Evolutionary conservation across 2,329 filamentous ascomycete genomes (phyloP), one percentile per base, ranked within the genome.

Genomic region (Calonectria montana): DNA sequence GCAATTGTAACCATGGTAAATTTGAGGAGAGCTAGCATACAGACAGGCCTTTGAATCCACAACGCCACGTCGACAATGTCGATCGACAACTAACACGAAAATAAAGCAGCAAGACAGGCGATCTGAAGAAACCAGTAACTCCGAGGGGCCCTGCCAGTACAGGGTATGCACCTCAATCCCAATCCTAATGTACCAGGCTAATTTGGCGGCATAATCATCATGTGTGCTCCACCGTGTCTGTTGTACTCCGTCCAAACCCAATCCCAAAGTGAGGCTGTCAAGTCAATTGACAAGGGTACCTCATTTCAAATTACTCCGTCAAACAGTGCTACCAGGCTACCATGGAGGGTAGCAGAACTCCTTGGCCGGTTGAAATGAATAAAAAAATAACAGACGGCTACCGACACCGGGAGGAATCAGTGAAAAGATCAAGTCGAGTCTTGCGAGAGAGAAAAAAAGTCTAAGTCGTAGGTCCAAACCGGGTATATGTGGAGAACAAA

Each of bases 391-490:
- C 65, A 69, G 64, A 63, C 57, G 74, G 71, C 62, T 77, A 75
- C 75, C 61, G 73, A 75, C 73, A 75, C 77, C 75, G 57, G 48
- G 50, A 64, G 43, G 67, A 71, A 69, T 66, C 70, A 72, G 65
- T 70, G 65, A 47, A 68, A 73, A 73, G 47, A 61, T 73, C 47
- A 71, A 77, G 72, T 73, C 67, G 67, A 72, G 63, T 69, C 73
- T 78, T 74, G 79, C 78, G 75, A 77, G 78, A 79, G n/a, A n/a
- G n/a, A 35, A 75, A 79, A 74, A 75, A 77, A 67, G 73, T 80
- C 78, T 80, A 80, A 70, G 65, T 77, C 66, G 70, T 75, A 50
- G 55, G 69, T 70, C 69, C 70, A 70, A 61, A 71, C 68, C 69
- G 64, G 67, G 70, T 75, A 75, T 77, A 67, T 68, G 62, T 67